Base-by-base conservation (phyloP, 352 stramenopile species). In the Globisporangium polare region DNA sequence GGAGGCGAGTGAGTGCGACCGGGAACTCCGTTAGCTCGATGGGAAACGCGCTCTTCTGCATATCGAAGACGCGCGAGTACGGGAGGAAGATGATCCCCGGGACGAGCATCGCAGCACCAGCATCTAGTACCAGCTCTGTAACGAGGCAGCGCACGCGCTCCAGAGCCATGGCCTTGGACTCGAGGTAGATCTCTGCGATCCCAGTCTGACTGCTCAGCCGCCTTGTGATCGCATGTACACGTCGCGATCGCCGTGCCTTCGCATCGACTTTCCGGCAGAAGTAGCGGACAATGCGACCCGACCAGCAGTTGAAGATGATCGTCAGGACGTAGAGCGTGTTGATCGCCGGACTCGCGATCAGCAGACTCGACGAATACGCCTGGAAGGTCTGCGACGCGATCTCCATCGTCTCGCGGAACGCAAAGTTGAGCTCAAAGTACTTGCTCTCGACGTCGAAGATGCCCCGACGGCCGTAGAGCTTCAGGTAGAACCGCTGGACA, bases 231-330 rank as follows among this genome's bases (percentile, higher is more conserved):
- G 24, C 24, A 12, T 53, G 46, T 3, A 53, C 46, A 20, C 15
- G 24, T 53, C 46, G 27, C 46, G 24, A 53, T 22, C 24, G 46
- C 22, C 46, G 13, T 24, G 13, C 12, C 22, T 22, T 53, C 13
- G 26, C 46, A 5, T 53, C 24, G 17, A 26, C 46, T 18, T 53
- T 53, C 24, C 46, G 26, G 24, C 46, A 53, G 24, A 53, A 53
- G 2, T 37, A 31, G 5, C 13, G 15, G 10, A 24, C 46, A 12
- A 53, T 53, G 0, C 13, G 24, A 10, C 27, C 27, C 13, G 13
- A 53, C 13, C 24, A 53, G 46, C 46, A 53, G 46, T 53, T 53
- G 46, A 37, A 13, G 46, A 53, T 53, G 46, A 37, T 53, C 3
- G 17, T 53, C 24, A 12, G 35, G 20, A 35, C 46, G 46, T 53